Conservation (phyloP, 257 asterid genomes). For the Leonotis leonurus region DNA sequence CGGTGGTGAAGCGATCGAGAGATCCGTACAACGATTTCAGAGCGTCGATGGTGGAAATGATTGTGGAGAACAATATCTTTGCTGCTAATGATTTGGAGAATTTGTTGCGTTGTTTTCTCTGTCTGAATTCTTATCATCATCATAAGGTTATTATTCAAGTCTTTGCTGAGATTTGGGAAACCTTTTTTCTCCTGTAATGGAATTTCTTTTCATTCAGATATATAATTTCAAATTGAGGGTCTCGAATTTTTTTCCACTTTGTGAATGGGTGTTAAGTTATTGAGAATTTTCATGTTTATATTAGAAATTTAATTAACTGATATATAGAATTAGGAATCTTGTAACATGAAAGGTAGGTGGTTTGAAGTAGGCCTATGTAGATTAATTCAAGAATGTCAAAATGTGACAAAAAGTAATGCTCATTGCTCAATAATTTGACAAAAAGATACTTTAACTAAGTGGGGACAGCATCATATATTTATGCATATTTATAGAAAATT, state of each 20-base stretch:
- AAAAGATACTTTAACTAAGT: not conserved
- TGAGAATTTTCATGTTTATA: too few relatives aligned
- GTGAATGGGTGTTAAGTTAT: not conserved
- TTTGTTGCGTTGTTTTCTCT: conserved; percentile 38
- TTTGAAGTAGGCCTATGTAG: not conserved
- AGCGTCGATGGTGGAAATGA: conserved; percentile 55
- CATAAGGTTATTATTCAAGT: conserved; percentile 41
- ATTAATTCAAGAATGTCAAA: conserved; percentile 10
- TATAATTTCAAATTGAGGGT: not conserved
- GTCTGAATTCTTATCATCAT: conserved; percentile 39
- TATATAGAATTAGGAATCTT: not conserved
- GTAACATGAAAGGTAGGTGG: not conserved
- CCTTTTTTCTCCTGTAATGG: not conserved
- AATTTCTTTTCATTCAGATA: too few relatives aligned
- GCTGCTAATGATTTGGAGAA: conserved; percentile 36
- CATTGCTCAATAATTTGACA: not conserved
- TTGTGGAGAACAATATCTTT: conserved; percentile 39
- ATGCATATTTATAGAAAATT: not conserved
- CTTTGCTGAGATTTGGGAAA: conserved; percentile 45
- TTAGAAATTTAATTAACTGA: too few relatives aligned
- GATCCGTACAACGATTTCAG: conserved; percentile 52
- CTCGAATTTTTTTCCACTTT: not conserved
- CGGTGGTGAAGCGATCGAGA: conserved; percentile 49
- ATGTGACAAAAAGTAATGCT: conserved; percentile 8
- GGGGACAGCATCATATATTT: not conserved